These are phyloP conservation scores for Amanita subjunquillea DNA, from an alignment of 768 basidiomycete genomes.

Conservation along the genomic window DNA sequence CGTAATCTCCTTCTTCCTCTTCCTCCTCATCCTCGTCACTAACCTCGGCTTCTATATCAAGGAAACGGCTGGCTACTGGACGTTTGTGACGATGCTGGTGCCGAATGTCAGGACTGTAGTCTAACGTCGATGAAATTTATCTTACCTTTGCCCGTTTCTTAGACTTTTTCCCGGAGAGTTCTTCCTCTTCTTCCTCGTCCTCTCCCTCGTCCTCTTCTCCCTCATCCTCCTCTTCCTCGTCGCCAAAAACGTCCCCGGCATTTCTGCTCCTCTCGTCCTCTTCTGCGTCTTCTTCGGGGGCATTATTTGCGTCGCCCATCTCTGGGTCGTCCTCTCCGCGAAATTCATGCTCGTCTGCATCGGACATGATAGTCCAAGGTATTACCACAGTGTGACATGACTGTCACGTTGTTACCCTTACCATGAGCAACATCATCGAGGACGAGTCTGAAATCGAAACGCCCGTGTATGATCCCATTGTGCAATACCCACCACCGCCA, in stretches of 20 bases:
- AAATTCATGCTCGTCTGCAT: slow-evolving; percentile 11
- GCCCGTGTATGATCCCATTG: background rate
- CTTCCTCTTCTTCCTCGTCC: slow-evolving; percentile 44
- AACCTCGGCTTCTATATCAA: slow-evolving; percentile 94
- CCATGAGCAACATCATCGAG: background rate
- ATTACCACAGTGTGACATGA: background rate
- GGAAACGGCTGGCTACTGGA: slow-evolving; percentile 63
- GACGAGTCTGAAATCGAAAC: slow-evolving; percentile 3
- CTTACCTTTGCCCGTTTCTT: slow-evolving; percentile 57
- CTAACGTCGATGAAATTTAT: background rate
- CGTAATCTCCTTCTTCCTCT: slow-evolving; percentile 71
- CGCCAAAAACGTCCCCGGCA: slow-evolving; percentile 29
- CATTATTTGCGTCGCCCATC: background rate
- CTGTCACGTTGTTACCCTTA: background rate
- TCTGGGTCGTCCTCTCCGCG: slow-evolving; percentile 5
- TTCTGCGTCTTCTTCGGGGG: background rate
- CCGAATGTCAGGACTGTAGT: slow-evolving; percentile 5
- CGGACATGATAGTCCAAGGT: slow-evolving; percentile 4
- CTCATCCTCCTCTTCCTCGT: slow-evolving; percentile 23
- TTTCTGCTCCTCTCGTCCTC: slow-evolving; percentile 18
- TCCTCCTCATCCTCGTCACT: slow-evolving; percentile 96
- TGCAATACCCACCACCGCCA: slow-evolving; percentile 13
- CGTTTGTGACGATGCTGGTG: slow-evolving; percentile 57
- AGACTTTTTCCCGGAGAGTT: slow-evolving; percentile 33
- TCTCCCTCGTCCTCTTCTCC: slow-evolving; percentile 33